Base-by-base conservation (phyloP, 495 filamentous ascomycete genomes). In the Letharia lupina region DNA sequence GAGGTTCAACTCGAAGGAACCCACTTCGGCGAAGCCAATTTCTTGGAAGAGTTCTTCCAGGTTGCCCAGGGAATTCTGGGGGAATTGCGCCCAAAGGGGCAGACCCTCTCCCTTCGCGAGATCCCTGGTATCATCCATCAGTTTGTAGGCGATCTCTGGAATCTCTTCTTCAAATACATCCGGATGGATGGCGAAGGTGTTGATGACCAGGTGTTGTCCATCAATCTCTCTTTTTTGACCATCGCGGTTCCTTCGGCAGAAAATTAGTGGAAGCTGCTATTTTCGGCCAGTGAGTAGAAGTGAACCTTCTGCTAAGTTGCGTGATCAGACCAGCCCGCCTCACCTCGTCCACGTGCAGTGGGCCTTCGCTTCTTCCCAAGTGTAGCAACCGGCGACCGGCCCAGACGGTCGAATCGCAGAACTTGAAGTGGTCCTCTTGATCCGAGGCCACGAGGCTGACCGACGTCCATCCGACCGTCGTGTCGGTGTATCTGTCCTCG, bases 381-480 rank as follows among this genome's bases (percentile, higher is more conserved):
- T 9, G 48, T 31, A 56, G 52, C 52, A 16, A 8, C 28, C 18
- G 12, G 52, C 52, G 52, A 35, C 52, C 52, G 3, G 52, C 52
- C 52, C 52, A 56, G 11, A 56, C 52, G 52, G 28, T 56, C 28
- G 52, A 56, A 8, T 56, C 52, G 52, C 52, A 56, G 31, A 16
- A 56, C 28, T 18, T 33, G 52, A 56, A 56, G 31, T 33, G 16
- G 13, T 56, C 52, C 16, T 56, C 52, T 35, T 56, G 4, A 31
- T 35, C 52, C 31, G 28, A 3, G 13, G 12, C 16, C 52, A 56
- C 31, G 31, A 56, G 28, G 52, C 52, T 56, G 0, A 56, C 31
- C 12, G 52, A 56, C 31, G 28, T 18, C 52, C 52, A 56, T 16
- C 52, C 52, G 28, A 56, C 13, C 0, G 35, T 35, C 13, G 52